Conservation (phyloP, 2,329 filamentous ascomycete genomes). For the Byssochlamys sp. region DNA sequence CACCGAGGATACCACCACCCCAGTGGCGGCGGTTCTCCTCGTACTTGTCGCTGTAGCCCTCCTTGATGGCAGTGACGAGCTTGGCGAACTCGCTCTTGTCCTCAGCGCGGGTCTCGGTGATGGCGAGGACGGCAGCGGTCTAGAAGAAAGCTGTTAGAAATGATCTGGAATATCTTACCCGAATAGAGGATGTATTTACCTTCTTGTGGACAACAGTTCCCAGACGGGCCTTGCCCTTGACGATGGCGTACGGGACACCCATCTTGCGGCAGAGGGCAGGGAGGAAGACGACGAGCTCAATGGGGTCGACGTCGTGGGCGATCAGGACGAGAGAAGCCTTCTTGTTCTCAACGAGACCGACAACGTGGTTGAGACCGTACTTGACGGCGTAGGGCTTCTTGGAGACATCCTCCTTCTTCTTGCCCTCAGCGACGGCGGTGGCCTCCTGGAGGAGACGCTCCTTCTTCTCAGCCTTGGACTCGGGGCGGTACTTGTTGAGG, state of each 20-base stretch:
- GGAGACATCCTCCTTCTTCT: slow-evolving; percentile 99
- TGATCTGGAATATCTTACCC: background rate
- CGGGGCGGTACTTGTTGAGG: slow-evolving; percentile 99
- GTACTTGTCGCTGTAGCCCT: slow-evolving; percentile 92
- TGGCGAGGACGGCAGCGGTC: slow-evolving; percentile 90
- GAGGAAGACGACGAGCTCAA: slow-evolving; percentile 98
- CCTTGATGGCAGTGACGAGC: slow-evolving; percentile 92
- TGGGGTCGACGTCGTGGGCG: slow-evolving; percentile 98
- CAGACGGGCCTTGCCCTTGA: slow-evolving; percentile 99
- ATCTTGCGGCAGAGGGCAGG: slow-evolving; percentile 99
- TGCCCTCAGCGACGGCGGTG: slow-evolving; percentile 92
- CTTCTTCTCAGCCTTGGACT: slow-evolving; percentile 99
- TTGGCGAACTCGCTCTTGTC: slow-evolving; percentile 98
- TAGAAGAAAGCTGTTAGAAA: slow-evolving; percentile 31
- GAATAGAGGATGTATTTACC: slow-evolving; percentile 40
- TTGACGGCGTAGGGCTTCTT: slow-evolving; percentile 99
- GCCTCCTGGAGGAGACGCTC: slow-evolving; percentile 97
- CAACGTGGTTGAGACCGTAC: slow-evolving; percentile 99
- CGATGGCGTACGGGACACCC: slow-evolving; percentile 97
- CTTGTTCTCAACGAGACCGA: slow-evolving; percentile 97
- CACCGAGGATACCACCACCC: slow-evolving; percentile 99
- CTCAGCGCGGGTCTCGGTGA: slow-evolving; percentile 94
- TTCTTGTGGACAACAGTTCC: slow-evolving; percentile 99
- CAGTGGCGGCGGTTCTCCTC: slow-evolving; percentile 86
- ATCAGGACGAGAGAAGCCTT: slow-evolving; percentile 97